Evolutionary conservation across 2,329 filamentous ascomycete genomes (phyloP).

Genomic region (Verruconis gallopava): DNA sequence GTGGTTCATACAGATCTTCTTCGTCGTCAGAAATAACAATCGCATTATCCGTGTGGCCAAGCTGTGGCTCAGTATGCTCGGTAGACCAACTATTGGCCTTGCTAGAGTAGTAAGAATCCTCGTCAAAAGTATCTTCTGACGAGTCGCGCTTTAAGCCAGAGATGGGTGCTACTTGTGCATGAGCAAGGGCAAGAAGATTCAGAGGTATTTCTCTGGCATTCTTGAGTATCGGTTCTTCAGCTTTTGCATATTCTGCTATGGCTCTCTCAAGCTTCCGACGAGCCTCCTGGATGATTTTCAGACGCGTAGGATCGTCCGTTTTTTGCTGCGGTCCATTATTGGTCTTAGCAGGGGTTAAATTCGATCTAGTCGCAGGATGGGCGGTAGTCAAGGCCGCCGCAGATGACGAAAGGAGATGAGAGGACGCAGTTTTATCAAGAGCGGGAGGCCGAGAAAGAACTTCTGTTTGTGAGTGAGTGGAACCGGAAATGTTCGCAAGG

Average conservation of each 20-base stretch:
- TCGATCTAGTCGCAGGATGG: not conserved
- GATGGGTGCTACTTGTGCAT: constrained; percentile 30
- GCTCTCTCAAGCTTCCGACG: not conserved
- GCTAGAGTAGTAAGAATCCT: constrained; percentile 93
- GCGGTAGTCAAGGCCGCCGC: not conserved
- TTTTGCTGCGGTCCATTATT: not conserved
- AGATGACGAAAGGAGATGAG: no score
- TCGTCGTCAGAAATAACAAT: constrained; percentile 8
- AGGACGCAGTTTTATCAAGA: no score
- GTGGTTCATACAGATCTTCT: constrained; percentile 6
- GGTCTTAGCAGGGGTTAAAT: not conserved
- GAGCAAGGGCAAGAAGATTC: not conserved
- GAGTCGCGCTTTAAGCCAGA: constrained; percentile 48
- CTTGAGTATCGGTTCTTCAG: not conserved
- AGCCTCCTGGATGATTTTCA: not conserved
- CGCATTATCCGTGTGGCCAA: constrained; percentile 6
- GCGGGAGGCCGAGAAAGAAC: no score
- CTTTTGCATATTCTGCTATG: not conserved
- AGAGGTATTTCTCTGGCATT: not conserved
- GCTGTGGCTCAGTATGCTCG: constrained; percentile 20
- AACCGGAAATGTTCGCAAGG: no score
- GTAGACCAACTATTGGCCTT: constrained; percentile 66
- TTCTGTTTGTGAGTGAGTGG: not conserved
- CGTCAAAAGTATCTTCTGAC: constrained; percentile 73
- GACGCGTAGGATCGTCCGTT: not conserved